phyloP scores from a whole-genome alignment of 2,329 filamentous ascomycete genomes.

The Calonectria hongkongensis region DNA sequence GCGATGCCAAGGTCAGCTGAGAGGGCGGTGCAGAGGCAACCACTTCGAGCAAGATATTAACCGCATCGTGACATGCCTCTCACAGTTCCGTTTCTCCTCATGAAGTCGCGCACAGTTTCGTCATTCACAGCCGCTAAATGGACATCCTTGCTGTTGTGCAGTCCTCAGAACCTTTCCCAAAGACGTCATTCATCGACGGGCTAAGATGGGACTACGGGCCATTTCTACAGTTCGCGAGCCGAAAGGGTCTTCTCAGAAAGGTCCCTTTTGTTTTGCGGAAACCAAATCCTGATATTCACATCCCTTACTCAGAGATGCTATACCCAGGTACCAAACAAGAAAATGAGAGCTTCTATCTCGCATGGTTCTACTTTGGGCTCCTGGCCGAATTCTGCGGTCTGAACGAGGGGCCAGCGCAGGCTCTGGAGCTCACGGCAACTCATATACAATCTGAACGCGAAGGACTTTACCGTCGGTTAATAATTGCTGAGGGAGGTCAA shows the following conservation, averaged over 20 bases:
- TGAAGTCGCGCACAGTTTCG: not conserved
- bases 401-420: constrained; percentile 5
- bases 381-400: constrained; percentile 9
- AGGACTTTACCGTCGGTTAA: not conserved
- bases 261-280: constrained; percentile 9
- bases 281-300: constrained; percentile 3
- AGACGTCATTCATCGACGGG: not conserved
- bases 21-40: not conserved
- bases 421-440: no score
- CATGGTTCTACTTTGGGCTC: constrained; percentile 14
- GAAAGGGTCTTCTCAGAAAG: not conserved
- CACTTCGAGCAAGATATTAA: not conserved
- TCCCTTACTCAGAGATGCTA: not conserved
- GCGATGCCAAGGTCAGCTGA: not conserved
- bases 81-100: not conserved
- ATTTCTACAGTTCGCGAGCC: constrained; percentile 8
- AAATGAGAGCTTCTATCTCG: constrained; percentile 7
- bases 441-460: not conserved
- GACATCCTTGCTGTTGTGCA: not conserved
- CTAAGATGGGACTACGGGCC: constrained; percentile 7
- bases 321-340: not conserved
- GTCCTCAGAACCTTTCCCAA: not conserved
- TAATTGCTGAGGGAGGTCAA: not conserved
- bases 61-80: not conserved
- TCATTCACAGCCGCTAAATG: not conserved